Conservation (phyloP, 2,329 filamentous ascomycete species). For the Calonectria pseudoturangicola region DNA sequence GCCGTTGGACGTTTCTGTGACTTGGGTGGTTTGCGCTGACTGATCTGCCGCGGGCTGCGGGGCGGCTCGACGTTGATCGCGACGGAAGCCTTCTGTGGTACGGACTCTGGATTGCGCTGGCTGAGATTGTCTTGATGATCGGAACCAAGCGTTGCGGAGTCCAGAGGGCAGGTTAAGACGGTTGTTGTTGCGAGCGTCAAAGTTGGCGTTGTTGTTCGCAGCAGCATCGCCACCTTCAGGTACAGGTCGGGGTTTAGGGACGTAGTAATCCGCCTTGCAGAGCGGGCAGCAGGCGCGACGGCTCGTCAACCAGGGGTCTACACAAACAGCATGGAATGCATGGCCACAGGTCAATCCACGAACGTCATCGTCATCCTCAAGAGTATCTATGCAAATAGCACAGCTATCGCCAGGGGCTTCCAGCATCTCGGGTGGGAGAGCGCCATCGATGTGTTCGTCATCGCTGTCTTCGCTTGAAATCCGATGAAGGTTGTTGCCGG, state of each 20-base stretch:
- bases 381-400: constrained; percentile 94
- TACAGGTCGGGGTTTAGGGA: constrained; percentile 87
- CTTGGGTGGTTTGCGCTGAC: background rate
- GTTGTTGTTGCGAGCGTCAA: constrained; percentile 62
- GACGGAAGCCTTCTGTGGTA: background rate
- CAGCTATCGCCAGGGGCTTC: constrained; percentile 92
- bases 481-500: constrained; percentile 58
- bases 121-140: constrained; percentile 42
- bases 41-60: constrained; percentile 24
- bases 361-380: constrained; percentile 97
- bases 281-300: constrained; percentile 96
- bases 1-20: constrained; percentile 30
- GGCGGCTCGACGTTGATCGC: constrained; percentile 32
- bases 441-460: constrained; percentile 88
- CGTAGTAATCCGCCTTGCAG: constrained; percentile 98
- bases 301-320: constrained; percentile 97
- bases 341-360: constrained; percentile 97
- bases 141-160: constrained; percentile 64
- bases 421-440: constrained; percentile 87
- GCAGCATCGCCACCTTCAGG: constrained; percentile 63
- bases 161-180: constrained; percentile 69
- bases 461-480: constrained; percentile 72
- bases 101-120: constrained; percentile 20
- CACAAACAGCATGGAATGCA: constrained; percentile 95
- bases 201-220: constrained; percentile 52